Evolutionary conservation across 1,284 basidiomycete species (phyloP), one percentile per base, ranked within the genome.

Genomic region (Naganishia sp.): DNA sequence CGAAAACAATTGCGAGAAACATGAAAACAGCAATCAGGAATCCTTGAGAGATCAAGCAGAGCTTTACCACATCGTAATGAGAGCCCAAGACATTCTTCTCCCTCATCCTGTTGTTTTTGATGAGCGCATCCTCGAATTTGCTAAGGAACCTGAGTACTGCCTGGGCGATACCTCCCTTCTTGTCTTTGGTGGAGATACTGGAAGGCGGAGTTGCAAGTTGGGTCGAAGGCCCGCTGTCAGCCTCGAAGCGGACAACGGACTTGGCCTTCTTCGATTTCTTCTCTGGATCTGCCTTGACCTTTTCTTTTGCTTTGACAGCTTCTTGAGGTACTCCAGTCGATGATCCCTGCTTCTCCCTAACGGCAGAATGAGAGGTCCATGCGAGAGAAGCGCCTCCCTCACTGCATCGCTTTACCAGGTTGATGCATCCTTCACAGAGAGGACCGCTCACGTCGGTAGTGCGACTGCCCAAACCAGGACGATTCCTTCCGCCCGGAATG

Each of bases 31-130:
- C 13, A 11, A 61, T 4, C 6, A 50, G 18, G 21, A 36, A 39
- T 15, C 48, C 49, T n/a, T 61, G 59, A 23, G 59, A 61, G 2
- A 61, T 42, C 59, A 61, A 43, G 49, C 50, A 61, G 33, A 49
- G 21, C 48, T 52, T 48, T 2, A 28, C 13, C 21, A 61, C 18
- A 39, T 23, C 59, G 9, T 42, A 48, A n/a, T 42, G n/a, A 18
- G 21, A 21, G 48, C 42, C 50, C 59, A 61, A 52, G 16, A 42
- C 28, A 5, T 36, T 52, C 48, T 52, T 61, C 48, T 61, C 48
- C 25, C 59, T 36, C 59, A 61, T 31, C 16, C 59, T 49, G 49
- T 52, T 43, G 59, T 18, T 52, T 39, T 43, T 61, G 36, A 61
- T 39, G 10, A 21, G 43, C 5, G 36, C 28, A 18, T 23, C 36